These are phyloP conservation scores for Silene noctiflora DNA, from an alignment of 179 eudicot genomes.

Conservation along the genomic window DNA sequence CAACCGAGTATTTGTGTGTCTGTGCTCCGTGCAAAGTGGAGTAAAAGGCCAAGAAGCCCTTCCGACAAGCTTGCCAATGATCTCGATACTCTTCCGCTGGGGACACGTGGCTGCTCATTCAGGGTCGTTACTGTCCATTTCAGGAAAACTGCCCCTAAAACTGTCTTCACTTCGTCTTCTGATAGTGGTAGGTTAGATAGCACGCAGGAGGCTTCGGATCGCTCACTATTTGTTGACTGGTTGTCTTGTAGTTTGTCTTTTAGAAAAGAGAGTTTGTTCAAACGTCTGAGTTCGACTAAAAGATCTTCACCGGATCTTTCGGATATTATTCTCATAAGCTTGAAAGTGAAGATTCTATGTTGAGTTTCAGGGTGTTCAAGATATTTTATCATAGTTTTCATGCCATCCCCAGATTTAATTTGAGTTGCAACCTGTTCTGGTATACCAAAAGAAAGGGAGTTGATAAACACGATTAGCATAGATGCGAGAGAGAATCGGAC, in stretches of 20 bases:
- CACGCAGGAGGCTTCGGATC: constrained; percentile 50
- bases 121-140: constrained; percentile 47
- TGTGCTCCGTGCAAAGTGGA: constrained; percentile 45
- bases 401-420: constrained; percentile 46
- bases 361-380: constrained; percentile 47
- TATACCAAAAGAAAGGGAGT: constrained; percentile 10
- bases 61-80: constrained; percentile 42
- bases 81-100: constrained; percentile 33
- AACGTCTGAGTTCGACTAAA: constrained; percentile 33
- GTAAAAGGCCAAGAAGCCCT: constrained; percentile 61
- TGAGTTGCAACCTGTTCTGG: constrained; percentile 52
- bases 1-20: constrained; percentile 37
- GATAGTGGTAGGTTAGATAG: constrained; percentile 55
- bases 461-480: neutral
- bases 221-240: constrained; percentile 42
- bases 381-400: constrained; percentile 39
- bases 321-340: constrained; percentile 49
- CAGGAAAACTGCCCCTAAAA: constrained; percentile 44
- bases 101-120: constrained; percentile 30
- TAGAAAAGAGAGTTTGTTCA: constrained; percentile 39
- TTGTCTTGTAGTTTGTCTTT: constrained; percentile 41
- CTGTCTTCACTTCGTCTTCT: constrained; percentile 42
- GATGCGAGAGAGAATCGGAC: neutral
- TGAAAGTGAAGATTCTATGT: constrained; percentile 39
- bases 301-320: constrained; percentile 41